Evolutionary conservation across 306 rosid genomes (phyloP).

Genomic region (Hylodesmum podocarpum): DNA sequence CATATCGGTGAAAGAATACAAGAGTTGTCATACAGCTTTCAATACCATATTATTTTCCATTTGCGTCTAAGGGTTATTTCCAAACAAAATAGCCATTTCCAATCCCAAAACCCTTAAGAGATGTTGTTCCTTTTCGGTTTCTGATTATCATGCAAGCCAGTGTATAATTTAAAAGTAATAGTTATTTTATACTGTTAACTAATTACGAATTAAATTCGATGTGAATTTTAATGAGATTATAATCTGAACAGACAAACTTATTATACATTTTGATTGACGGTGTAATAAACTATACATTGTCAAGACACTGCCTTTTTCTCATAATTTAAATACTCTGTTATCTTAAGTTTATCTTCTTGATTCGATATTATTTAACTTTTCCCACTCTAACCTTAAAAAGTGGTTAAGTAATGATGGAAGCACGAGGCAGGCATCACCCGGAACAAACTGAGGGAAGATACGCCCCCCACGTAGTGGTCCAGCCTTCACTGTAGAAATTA

Average conservation of each 20-base stretch:
- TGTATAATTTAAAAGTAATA: no score
- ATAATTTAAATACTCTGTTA: neutral
- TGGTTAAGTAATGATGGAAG: constrained; percentile 34
- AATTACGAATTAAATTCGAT: no score
- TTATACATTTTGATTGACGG: no score
- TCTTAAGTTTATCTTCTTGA: neutral
- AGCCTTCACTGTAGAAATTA: constrained; percentile 16
- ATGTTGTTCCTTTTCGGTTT: neutral
- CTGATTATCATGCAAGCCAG: neutral
- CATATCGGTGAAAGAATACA: neutral
- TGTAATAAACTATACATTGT: no score
- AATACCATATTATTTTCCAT: neutral
- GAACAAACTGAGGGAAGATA: neutral
- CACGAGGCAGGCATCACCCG: constrained; percentile 25
- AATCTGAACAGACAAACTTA: no score
- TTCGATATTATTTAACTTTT: neutral
- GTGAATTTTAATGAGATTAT: no score
- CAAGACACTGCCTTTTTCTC: no score
- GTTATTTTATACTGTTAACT: no score
- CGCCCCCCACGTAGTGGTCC: constrained; percentile 33
- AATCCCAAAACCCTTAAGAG: neutral
- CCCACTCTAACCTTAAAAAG: constrained; percentile 15
- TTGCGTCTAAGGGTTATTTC: constrained; percentile 11
- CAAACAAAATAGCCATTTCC: neutral
- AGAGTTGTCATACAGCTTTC: constrained; percentile 16